phyloP scores from a whole-genome alignment of 345 rosid genomes.

The Rhizophora apiculata region DNA sequence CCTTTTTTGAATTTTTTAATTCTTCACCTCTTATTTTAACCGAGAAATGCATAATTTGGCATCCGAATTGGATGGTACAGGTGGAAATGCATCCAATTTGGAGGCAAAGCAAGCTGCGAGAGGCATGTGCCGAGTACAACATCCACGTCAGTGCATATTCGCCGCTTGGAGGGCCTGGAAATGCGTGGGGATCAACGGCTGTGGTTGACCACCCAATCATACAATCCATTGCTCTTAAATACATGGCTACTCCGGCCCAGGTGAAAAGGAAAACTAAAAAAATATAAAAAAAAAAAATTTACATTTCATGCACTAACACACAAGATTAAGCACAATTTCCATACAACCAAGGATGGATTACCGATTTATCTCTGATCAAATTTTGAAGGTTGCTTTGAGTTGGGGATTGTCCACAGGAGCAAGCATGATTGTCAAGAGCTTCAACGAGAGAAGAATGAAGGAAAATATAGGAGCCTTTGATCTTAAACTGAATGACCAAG shows the following conservation, averaged over 20 bases:
- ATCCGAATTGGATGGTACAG: slow-evolving; percentile 24
- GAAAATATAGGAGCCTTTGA: slow-evolving; percentile 62
- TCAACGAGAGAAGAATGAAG: slow-evolving; percentile 51
- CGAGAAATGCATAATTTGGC: background rate
- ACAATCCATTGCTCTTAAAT: slow-evolving; percentile 61
- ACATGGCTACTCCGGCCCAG: slow-evolving; percentile 76
- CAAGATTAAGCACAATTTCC: no score
- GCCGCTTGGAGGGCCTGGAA: slow-evolving; percentile 81
- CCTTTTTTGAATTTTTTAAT: rapidly evolving
- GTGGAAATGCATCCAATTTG: slow-evolving; percentile 98
- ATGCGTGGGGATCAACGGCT: slow-evolving; percentile 72
- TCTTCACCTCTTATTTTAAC: no score
- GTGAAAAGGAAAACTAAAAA: slow-evolving; percentile 9
- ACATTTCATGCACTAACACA: no score
- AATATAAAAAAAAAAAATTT: no score
- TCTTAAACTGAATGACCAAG: slow-evolving; percentile 50
- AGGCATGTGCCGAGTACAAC: slow-evolving; percentile 51
- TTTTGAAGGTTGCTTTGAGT: slow-evolving; percentile 60
- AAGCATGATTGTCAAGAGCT: slow-evolving; percentile 80
- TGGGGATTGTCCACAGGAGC: slow-evolving; percentile 88
- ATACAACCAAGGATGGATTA: no score
- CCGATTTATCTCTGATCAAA: no score
- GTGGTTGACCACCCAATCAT: slow-evolving; percentile 60
- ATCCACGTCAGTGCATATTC: slow-evolving; percentile 87
- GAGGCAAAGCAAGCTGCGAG: slow-evolving; percentile 71